Base-by-base conservation (phyloP, 1,139 yeast genomes). In the Scheffersomyces lignicola region DNA sequence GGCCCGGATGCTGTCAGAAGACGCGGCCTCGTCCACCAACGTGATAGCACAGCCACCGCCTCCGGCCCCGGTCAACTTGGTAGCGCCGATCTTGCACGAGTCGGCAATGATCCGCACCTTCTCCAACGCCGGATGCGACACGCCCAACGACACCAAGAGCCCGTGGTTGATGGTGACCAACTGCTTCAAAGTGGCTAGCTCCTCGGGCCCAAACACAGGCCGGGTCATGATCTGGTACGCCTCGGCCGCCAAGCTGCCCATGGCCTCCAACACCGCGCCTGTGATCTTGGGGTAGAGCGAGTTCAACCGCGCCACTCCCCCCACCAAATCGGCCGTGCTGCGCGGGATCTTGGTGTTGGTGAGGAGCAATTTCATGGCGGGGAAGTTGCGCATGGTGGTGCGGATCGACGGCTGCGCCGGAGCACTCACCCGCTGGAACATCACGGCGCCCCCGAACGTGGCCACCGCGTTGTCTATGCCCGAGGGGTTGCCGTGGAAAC, bases 11-110 rank as follows among this genome's bases (percentile, higher is more conserved):
- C 39, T 45, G 2, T 42, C 51, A 28, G 56, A 65, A 1, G 58
- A 54, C 3, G 65, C 66, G 8, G 68, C 70, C 33, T 77, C 82
- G 33, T 78, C 69, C 9, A 90, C 70, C 34, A 92, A 65, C 0
- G 97, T 92, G 38, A 94, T 83, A 13, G 97, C 96, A 65, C 99
- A 92, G 1, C 99, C 99, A 30, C 99, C 99, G 13, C 98, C 98
- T 17, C 99, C 99, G 0, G 98, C 98, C 29, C 99, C 99, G 0
- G 98, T 92, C 41, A 92, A 72, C 58, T 92, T 92, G 2, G 99
- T 90, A 40, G 86, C 81, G 5, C 99, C 99, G 23, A 92, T 61
- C 2, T 65, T 54, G 37, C 77, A 54, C 30, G 67, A 70, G 50
- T 84, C 90, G 16, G 86, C 75, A 13, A 80, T 65, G 16, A 76